phyloP scores from a whole-genome alignment of 495 filamentous ascomycete species.

The Neurospora sp. region DNA sequence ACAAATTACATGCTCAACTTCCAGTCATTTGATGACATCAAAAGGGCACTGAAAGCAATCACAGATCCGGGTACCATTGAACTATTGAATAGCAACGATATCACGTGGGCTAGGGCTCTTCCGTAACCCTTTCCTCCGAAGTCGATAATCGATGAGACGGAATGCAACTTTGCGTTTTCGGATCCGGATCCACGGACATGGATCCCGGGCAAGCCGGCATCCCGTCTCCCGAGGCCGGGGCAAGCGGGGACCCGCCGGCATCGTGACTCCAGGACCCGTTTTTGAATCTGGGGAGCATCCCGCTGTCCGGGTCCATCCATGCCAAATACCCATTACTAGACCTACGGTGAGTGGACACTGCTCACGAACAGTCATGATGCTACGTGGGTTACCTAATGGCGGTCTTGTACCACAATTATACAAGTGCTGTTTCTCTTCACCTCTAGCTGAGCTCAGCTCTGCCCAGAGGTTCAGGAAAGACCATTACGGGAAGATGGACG shows the following conservation, averaged over 20 bases:
- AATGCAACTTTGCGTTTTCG: not conserved
- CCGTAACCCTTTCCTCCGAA: not conserved
- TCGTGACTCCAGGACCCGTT: not conserved
- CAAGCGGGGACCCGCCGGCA: not conserved
- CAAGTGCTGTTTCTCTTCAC: not conserved
- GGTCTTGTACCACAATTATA: not conserved
- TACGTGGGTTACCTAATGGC: not conserved
- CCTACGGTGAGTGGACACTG: not conserved
- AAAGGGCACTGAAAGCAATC: not conserved
- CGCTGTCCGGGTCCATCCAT: not conserved
- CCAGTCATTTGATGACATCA: not conserved
- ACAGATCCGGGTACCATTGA: not conserved
- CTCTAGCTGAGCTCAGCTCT: not conserved
- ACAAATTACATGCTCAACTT: not conserved
- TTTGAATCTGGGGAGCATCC: not conserved
- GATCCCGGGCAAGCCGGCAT: conserved; percentile 3
- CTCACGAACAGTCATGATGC: not conserved
- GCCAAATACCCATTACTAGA: not conserved
- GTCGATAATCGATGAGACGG: not conserved
- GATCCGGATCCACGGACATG: not conserved
- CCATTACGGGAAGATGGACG: not conserved
- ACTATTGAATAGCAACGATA: not conserved
- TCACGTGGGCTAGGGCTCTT: not conserved
- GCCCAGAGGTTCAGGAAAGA: not conserved
- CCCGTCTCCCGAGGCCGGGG: not conserved